These are phyloP conservation scores for Fusarium gaditjirri DNA, from an alignment of 2,329 filamentous ascomycete species.

Conservation along the genomic window DNA sequence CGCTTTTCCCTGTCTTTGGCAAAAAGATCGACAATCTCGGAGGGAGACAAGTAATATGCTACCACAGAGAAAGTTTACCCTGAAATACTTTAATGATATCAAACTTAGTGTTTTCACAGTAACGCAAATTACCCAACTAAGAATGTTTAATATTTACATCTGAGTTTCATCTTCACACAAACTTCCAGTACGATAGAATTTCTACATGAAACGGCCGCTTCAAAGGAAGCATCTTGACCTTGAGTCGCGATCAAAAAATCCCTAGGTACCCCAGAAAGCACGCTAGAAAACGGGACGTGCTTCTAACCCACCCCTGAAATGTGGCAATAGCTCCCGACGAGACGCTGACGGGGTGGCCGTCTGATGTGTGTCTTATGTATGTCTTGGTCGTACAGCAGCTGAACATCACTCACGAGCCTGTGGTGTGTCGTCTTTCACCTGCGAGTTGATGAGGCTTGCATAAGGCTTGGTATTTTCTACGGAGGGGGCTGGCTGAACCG, in stretches of 20 bases:
- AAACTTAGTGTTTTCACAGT: background rate
- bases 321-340: slow-evolving; percentile 33
- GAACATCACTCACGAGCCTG: slow-evolving; percentile 11
- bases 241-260: slow-evolving; percentile 15
- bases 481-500: slow-evolving; percentile 29
- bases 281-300: slow-evolving; percentile 41
- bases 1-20: slow-evolving; percentile 24
- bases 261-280: slow-evolving; percentile 26
- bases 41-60: slow-evolving; percentile 9
- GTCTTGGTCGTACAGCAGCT: slow-evolving; percentile 25
- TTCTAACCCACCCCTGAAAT: slow-evolving; percentile 24
- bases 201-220: background rate
- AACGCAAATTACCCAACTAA: no score
- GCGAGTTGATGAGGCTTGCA: slow-evolving; percentile 9
- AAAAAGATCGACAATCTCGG: slow-evolving; percentile 27
- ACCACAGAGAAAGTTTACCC: background rate
- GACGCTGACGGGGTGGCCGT: slow-evolving; percentile 31
- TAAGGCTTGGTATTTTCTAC: background rate
- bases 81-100: background rate
- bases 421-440: background rate
- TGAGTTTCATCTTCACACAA: background rate
- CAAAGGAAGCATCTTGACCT: slow-evolving; percentile 1
- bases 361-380: slow-evolving; percentile 13
- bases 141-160: no score
- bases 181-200: background rate